Percentiles rank a stretch among this genome's conserved stretches.
phyloP scores from a whole-genome alignment of 2,329 filamentous ascomycete genomes.

The Colletotrichum magnum region DNA sequence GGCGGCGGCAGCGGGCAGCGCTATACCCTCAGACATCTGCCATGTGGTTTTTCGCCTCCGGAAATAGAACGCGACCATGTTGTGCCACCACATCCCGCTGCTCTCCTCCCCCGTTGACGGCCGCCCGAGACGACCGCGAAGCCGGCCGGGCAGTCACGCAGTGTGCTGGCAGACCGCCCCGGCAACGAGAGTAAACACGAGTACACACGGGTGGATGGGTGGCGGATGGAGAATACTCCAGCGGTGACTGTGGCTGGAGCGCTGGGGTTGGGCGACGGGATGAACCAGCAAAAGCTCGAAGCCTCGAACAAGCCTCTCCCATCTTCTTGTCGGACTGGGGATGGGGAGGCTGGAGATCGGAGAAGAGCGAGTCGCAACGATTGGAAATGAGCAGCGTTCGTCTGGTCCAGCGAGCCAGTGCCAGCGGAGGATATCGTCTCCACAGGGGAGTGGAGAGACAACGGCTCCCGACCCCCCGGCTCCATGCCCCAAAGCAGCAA shows the following conservation, averaged over 20 bases:
- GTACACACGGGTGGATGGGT: background rate
- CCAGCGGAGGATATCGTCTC: conserved; percentile 17
- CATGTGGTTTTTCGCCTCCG: conserved; percentile 31
- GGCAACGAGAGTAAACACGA: conserved; percentile 21
- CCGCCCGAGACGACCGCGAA: conserved; percentile 2
- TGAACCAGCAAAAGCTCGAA: conserved; percentile 11
- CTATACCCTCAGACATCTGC: conserved; percentile 34
- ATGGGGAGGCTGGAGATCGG: conserved; percentile 34
- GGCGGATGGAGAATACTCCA: conserved; percentile 2
- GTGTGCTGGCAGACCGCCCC: background rate
- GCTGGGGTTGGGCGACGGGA: conserved; percentile 2
- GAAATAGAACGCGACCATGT: conserved; percentile 30
- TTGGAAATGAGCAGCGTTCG: conserved; percentile 40
- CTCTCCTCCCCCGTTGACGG: conserved; percentile 14
- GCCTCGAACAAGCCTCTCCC: conserved; percentile 1
- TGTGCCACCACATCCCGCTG: conserved; percentile 34
- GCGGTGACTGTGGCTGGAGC: background rate
- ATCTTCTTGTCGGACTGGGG: conserved; percentile 11
- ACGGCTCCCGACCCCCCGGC: conserved; percentile 15
- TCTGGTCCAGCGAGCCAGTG: conserved; percentile 33
- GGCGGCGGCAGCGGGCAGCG: conserved; percentile 4
- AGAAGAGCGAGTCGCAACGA: conserved; percentile 32
- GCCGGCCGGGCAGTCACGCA: background rate
- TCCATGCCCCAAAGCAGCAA: conserved; percentile 34
- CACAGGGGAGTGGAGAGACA: conserved; percentile 23